These are phyloP conservation scores for Colletotrichum sublineola DNA, from an alignment of 2,329 filamentous ascomycete genomes.

Conservation along the genomic window DNA sequence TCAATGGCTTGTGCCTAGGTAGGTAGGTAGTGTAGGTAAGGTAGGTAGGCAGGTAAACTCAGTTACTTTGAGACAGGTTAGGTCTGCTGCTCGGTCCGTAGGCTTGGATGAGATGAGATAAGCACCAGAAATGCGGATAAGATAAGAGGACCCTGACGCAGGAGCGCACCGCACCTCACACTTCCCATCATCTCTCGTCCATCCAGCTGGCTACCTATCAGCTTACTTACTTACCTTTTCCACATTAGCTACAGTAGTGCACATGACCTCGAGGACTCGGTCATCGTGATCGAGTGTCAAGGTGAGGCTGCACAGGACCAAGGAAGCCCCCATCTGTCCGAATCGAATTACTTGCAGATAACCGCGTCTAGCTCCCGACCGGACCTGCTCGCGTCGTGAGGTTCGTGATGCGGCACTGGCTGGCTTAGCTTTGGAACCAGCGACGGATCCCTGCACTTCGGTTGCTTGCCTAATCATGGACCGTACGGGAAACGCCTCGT, in stretches of 20 bases:
- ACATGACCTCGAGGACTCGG: neutral
- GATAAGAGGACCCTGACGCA: conserved; percentile 15
- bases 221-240: no score
- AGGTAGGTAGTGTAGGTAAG: no score
- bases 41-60: no score
- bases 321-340: conserved; percentile 11
- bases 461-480: conserved; percentile 11
- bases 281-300: neutral
- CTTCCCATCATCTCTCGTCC: neutral
- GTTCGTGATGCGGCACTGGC: neutral
- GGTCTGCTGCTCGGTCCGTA: neutral
- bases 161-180: neutral
- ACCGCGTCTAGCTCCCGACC: conserved; percentile 29
- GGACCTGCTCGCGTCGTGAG: conserved; percentile 2
- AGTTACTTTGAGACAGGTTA: no score
- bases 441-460: conserved; percentile 1
- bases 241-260: neutral
- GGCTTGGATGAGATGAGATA: neutral
- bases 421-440: neutral
- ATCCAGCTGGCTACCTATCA: no score
- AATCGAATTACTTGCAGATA: neutral
- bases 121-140: neutral
- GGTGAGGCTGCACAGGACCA: neutral
- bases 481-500: neutral
- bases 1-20: neutral